Evolutionary conservation across 352 stramenopile species (phyloP), one percentile per base, ranked within the genome.

Genomic region (Pythium monospermum): DNA sequence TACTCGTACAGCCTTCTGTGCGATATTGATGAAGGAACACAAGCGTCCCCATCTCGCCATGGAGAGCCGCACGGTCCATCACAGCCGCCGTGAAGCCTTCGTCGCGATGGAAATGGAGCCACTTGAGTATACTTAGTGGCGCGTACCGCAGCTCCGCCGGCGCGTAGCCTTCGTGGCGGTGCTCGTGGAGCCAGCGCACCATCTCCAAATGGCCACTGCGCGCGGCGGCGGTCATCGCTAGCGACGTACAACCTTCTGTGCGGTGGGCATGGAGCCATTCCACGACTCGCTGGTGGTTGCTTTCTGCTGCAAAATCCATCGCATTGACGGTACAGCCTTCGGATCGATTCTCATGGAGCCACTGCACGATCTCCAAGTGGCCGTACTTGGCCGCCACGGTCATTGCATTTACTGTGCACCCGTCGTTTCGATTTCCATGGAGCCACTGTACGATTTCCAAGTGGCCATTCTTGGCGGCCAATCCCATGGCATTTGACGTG

Each of bases 371-470:
- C 15, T 22, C 42, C 13, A 69, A 21, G 32, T 69, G 57, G 6
- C 61, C 61, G 26, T 53, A 43, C 1, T 28, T 22, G 15, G 61
- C 56, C 0, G 57, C 61, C 18, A 53, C 48, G 43, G 66, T 57
- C 57, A 69, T 65, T 3, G 61, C 61, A 30, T 35, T 60, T 49
- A 64, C 55, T 1, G 61, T 64, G 47, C 61, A 69, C n/a, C n/a
- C n/a, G n/a, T n/a, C n/a, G n/a, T n/a, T n/a, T n/a, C n/a, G n/a
- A n/a, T n/a, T n/a, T n/a, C n/a, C n/a, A n/a, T n/a, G n/a, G n/a
- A n/a, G n/a, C n/a, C n/a, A n/a, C n/a, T n/a, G n/a, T n/a, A n/a
- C n/a, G n/a, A n/a, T n/a, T n/a, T n/a, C n/a, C n/a, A n/a, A n/a
- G n/a, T n/a, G n/a, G n/a, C n/a, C n/a, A n/a, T n/a, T n/a, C n/a